Conservation (phyloP, 2,329 filamentous ascomycete species). For the Fusarium algeriense region DNA sequence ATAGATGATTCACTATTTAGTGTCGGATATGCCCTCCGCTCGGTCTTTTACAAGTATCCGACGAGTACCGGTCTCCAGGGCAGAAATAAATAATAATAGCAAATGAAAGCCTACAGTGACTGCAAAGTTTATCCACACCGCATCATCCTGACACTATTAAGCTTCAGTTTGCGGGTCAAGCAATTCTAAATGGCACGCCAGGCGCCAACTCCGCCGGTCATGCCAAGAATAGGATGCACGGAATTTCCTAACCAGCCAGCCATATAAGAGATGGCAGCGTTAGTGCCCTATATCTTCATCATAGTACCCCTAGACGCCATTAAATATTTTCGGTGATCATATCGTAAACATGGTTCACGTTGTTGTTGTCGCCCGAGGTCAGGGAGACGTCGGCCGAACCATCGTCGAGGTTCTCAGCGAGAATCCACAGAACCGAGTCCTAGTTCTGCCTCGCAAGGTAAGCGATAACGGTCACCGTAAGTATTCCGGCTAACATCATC, state of each 20-base stretch:
- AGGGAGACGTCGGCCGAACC: background rate
- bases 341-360: background rate
- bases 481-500: too few relatives aligned
- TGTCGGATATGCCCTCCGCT: background rate
- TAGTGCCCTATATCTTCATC: fast-evolving
- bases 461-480: too few relatives aligned
- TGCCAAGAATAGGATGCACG: background rate
- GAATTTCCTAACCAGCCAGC: background rate
- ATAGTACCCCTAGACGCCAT: fast-evolving
- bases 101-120: too few relatives aligned
- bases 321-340: background rate
- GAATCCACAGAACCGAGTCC: background rate
- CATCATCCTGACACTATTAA: too few relatives aligned
- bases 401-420: background rate
- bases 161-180: background rate
- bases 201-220: background rate
- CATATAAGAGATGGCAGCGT: fast-evolving
- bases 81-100: too few relatives aligned
- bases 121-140: too few relatives aligned
- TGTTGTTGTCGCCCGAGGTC: background rate
- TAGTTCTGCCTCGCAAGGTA: background rate
- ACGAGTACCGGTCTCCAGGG: background rate
- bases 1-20: background rate
- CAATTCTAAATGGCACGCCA: background rate
- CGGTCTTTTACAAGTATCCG: background rate